Evolutionary conservation across 306 rosid genomes (phyloP).

Genomic region (apple (Malus domestica)): ASM211411v1 NC_041794.1:15450501-15451000

Average conservation of each 20-base stretch:
- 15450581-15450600: neutral
- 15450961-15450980: constrained; percentile 99
- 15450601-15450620: constrained; percentile 64
- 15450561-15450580: neutral
- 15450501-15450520: constrained; percentile 57
- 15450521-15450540: constrained; percentile 10
- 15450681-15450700: constrained; percentile 46
- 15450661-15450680: constrained; percentile 97
- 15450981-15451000: constrained; percentile 99
- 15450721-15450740: neutral
- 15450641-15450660: constrained; percentile 92
- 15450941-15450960: constrained; percentile 89
- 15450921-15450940: constrained; percentile 94
- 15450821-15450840: constrained; percentile 32
- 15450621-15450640: constrained; percentile 86
- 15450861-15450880: constrained; percentile 95
- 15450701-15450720: neutral
- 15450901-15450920: constrained; percentile 92
- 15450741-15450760: neutral
- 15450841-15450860: constrained; percentile 98
- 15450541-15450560: neutral
- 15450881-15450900: constrained; percentile 93
- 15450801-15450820: neutral
- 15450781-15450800: neutral
- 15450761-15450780: neutral